A percentile compares a stretch with the other conserved stretches of the same genome.
Conservation (phyloP, 75 land plant species). For the Gnetum montanum region DNA sequence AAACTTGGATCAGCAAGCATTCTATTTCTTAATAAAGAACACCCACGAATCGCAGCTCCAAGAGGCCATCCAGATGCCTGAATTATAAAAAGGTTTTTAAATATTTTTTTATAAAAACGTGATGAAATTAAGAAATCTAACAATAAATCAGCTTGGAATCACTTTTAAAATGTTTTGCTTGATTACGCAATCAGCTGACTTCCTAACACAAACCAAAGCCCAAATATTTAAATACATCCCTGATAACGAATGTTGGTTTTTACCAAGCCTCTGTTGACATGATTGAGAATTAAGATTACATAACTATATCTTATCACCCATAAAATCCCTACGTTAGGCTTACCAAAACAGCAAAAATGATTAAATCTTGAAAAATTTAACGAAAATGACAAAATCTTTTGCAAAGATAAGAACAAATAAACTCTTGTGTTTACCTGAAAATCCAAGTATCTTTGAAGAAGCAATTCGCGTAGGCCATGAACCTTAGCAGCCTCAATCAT, state of each 20-base stretch:
- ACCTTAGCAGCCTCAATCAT: constrained; percentile 78
- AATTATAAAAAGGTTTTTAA: background rate
- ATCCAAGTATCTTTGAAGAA: constrained; percentile 66
- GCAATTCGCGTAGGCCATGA: constrained; percentile 52
- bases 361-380: background rate
- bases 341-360: background rate
- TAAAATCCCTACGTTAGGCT: constrained; percentile 15
- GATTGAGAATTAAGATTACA: too few species aligned
- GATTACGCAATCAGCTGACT: too few species aligned
- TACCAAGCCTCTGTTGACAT: too few species aligned
- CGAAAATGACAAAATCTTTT: background rate
- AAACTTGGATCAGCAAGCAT: constrained; percentile 94
- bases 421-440: constrained; percentile 48
- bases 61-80: constrained; percentile 52
- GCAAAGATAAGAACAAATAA: background rate
- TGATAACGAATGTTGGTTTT: too few species aligned
- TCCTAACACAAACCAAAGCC: too few species aligned
- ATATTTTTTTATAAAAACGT: background rate
- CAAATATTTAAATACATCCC: too few species aligned
- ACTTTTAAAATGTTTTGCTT: too few species aligned
- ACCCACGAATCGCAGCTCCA: constrained; percentile 44
- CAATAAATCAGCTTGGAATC: too few species aligned
- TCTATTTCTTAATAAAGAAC: constrained; percentile 62
- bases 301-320: too few species aligned
- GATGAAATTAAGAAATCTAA: background rate